Base-by-base conservation (phyloP, 331 rosid genomes). In the Stylosanthes scabra region DNA sequence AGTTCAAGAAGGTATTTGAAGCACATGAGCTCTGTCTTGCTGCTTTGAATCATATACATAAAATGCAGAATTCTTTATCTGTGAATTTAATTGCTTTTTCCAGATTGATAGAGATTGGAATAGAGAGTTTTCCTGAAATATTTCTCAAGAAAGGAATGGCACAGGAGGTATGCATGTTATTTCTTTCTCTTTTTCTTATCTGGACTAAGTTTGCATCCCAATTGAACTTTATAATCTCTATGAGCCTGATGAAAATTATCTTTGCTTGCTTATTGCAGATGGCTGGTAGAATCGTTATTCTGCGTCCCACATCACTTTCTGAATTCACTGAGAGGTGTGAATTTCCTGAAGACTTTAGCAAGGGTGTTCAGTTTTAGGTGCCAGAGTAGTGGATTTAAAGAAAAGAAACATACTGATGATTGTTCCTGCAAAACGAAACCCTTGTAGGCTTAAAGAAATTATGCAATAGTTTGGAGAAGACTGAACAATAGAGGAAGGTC, bases 91-190 rank as follows among this genome's bases (percentile, higher is more conserved):
- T 1, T 34, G 39, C 63, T 65, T 54, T 49, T 68, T 54, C 59
- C 77, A 91, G 98, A 86, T 78, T 94, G 87, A 89, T 91, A 65
- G 97, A 94, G 85, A 94, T 94, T 74, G 97, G 97, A 50, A 77
- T 79, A 8, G 78, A 86, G 65, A 89, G 96, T 78, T 91, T 91
- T 77, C 97, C 98, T 12, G 96, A 91, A 66, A 77, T 94, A 85
- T 94, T 94, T 85, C 84, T 56, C 67, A 85, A 25, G 75, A 89
- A 83, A 78, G 97, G 93, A 80, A 84, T 88, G 96, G 95, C 93
- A 40, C 83, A 89, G 82, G 93, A 91, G 93, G 98, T 91, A 76
- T 80, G 79, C 61, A 11, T 60, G 68, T 49, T 66, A 4, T 56
- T 49, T 58, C 14, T 70, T 5, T 51, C 70, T 45, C 34, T 13